Base-by-base conservation (phyloP, 176 grass and related monocot species). In the Metroxylon sagu region DNA sequence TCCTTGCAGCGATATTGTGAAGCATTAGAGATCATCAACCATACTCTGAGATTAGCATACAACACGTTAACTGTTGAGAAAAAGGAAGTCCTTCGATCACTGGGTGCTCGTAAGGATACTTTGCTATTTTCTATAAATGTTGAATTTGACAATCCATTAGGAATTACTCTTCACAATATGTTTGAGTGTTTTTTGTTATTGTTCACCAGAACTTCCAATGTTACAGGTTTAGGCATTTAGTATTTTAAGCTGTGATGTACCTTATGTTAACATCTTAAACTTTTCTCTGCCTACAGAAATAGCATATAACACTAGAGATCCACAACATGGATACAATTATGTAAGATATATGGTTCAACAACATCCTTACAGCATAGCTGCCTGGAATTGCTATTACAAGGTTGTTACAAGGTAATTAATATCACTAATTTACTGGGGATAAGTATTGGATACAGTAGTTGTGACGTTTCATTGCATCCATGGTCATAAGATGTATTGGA, bases 351-450 rank as follows among this genome's bases (percentile, higher is more conserved):
- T 85, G 56, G 87, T 88, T 71, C 75, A 87, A 62, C 87, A 91
- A 50, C 84, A 97, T 66, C 92, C 92, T 12, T 77, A 80, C 60
- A 85, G 83, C 60, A 54, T 80, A 52, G 68, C 84, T 50, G 87
- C 92, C 19, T 97, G 92, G 92, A 97, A 97, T 62, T 85, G 80
- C 73, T 97, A 80, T 71, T 91, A 97, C 63, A 91, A 88, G 57
- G 92, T 97, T 53, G 72, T 84, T 65, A 91, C 92, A 70, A 97
- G 83, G 88, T 92, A 60, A 71, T 19, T 52, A 10, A 43, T 43
- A 43, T 43, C 35, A 43, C 35, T 35, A 15, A 25, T 60, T 29
- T 35, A 19, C 17, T 35, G 16, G 26, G 29, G 4, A 16, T 60
- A 60, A 43, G 7, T 10, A 43, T 12, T 43, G 35, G 8, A 43